These are phyloP conservation scores for Lathyrus aphaca DNA, from an alignment of 306 rosid species.

Conservation along the genomic window DNA sequence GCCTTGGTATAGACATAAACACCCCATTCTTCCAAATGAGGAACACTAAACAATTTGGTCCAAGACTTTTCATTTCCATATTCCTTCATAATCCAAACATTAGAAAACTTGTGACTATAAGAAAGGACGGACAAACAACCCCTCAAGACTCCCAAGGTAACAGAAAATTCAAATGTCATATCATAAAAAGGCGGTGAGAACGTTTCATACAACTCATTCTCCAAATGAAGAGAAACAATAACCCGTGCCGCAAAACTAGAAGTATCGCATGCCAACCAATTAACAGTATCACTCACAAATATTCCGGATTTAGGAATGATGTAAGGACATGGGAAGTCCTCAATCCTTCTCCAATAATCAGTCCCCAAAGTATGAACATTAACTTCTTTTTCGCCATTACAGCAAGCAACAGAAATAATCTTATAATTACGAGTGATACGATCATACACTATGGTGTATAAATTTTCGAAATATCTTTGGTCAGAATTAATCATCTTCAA, in stretches of 20 bases:
- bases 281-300: neutral
- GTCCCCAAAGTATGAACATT: neutral
- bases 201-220: neutral
- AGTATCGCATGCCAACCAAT: neutral
- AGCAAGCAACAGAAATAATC: neutral
- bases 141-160: neutral
- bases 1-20: neutral
- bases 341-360: neutral
- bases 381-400: neutral
- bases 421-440: neutral
- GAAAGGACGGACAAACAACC: neutral
- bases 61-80: neutral
- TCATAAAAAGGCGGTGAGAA: neutral
- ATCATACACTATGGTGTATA: neutral
- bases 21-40: neutral
- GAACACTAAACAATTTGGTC: neutral
- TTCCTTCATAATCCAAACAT: neutral
- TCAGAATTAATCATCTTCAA: neutral
- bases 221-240: neutral
- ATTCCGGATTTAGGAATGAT: neutral
- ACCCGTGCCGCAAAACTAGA: neutral
- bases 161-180: neutral
- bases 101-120: neutral
- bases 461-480: too few relatives aligned
- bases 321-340: neutral